Evolutionary conservation across 164 flowering plant species (phyloP), one percentile per base, ranked within the genome.

Genomic region (Paratinospora sagittata): DNA sequence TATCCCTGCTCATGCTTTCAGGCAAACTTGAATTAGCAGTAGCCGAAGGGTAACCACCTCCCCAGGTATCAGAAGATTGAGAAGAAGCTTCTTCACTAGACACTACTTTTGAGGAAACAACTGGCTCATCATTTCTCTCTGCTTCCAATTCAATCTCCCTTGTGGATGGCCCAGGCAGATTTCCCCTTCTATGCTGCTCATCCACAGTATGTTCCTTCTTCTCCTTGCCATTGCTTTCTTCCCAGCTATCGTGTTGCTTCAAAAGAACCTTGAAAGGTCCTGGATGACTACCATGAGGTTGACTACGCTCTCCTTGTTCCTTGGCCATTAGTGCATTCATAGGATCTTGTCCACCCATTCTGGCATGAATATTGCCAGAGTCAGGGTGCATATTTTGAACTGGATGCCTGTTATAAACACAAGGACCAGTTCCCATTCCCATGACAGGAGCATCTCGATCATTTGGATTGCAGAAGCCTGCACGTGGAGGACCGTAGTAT

Each of bases 401-500:
- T 12, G 87, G 66, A 69, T 76, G 84, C 78, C 86, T 79, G 70
- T 84, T 83, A 78, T 86, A 85, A 67, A 82, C 80, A 80, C 78
- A 62, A 41, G 91, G 94, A 41, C 90, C 91, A 70, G 80, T 75
- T 16, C 84, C 70, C 86, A 84, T 73, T 72, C 89, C 93, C 83
- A 85, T 85, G 73, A 73, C 81, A 37, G 91, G 83, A 41, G 82
- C 65, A 75, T 89, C 97, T 55, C 87, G 82, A 64, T 90, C 95
- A 78, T 73, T 82, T 19, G 89, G 65, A 75, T 80, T 87, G 78
- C 86, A 76, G 64, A 84, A 86, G 57, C 88, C 88, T 87, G 86
- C 82, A 17, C 86, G 74, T 2, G 81, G 95, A 69, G 95, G 91
- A 70, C 87, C 87, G 76, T 85, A 93, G 76, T 87, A 96, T 45